These are phyloP conservation scores for Ceratocystis smalleyi DNA, from an alignment of 2,329 filamentous ascomycete genomes.

Conservation along the genomic window DNA sequence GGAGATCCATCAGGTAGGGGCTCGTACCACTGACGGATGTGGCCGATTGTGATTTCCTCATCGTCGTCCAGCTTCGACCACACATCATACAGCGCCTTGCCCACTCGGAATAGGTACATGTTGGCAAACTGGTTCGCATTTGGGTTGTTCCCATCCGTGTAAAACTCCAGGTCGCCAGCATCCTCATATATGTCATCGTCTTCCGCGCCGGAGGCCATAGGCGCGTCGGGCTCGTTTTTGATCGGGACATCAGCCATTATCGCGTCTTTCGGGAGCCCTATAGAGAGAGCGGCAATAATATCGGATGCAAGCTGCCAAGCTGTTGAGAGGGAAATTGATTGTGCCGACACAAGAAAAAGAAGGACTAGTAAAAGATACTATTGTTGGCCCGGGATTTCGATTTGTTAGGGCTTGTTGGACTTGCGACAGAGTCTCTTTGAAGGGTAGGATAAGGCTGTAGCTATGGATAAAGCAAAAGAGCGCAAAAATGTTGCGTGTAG, in stretches of 20 bases:
- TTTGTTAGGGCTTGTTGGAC: no score
- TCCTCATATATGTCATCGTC: slow-evolving; percentile 56
- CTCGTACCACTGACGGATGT: slow-evolving; percentile 45
- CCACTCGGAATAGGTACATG: slow-evolving; percentile 61
- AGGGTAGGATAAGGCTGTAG: background rate
- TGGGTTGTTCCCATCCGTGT: slow-evolving; percentile 27
- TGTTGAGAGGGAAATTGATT: background rate
- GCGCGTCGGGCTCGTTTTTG: slow-evolving; percentile 36
- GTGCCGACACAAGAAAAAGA: background rate
- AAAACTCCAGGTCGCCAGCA: slow-evolving; percentile 43
- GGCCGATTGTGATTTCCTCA: slow-evolving; percentile 68
- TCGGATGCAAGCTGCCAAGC: background rate
- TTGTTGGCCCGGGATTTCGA: background rate
- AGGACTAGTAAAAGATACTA: background rate
- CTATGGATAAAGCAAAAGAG: background rate
- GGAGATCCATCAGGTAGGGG: slow-evolving; percentile 24
- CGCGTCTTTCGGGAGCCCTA: background rate
- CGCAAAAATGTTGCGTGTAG: background rate
- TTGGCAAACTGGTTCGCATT: slow-evolving; percentile 22
- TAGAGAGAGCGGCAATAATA: no score
- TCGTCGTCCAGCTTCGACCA: slow-evolving; percentile 63
- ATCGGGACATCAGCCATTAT: slow-evolving; percentile 21
- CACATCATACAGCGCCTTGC: slow-evolving; percentile 64
- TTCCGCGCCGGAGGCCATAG: slow-evolving; percentile 24
- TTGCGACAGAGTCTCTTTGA: background rate